Evolutionary conservation across 1,139 yeast genomes (phyloP).

Genomic region (Kodamaea arcana): DNA sequence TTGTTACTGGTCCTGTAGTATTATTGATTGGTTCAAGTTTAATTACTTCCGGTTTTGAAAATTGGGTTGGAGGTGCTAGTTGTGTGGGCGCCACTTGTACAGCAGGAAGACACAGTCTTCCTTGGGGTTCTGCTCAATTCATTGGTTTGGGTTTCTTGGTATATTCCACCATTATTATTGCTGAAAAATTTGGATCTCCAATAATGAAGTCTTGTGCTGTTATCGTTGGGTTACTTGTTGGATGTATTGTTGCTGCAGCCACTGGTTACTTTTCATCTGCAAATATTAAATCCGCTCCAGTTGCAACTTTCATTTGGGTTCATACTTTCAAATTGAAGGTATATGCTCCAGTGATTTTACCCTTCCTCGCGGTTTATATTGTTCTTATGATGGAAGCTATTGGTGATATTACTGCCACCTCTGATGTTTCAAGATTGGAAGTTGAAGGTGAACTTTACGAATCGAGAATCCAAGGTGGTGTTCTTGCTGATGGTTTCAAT

Average conservation of each 20-base stretch:
- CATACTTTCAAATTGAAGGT: slow-evolving; percentile 71
- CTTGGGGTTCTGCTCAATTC: slow-evolving; percentile 84
- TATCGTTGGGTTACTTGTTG: slow-evolving; percentile 74
- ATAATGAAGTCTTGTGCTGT: slow-evolving; percentile 92
- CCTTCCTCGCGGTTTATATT: slow-evolving; percentile 75
- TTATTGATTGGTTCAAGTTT: slow-evolving; percentile 71
- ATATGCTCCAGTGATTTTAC: slow-evolving; percentile 81
- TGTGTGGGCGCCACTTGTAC: slow-evolving; percentile 46
- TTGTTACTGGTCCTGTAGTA: slow-evolving; percentile 92
- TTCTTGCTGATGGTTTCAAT: slow-evolving; percentile 73
- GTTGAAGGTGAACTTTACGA: slow-evolving; percentile 80
- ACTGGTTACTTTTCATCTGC: slow-evolving; percentile 69
- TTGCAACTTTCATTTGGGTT: slow-evolving; percentile 81
- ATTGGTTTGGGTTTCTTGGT: slow-evolving; percentile 85
- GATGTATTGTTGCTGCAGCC: slow-evolving; percentile 90
- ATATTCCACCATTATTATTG: slow-evolving; percentile 62
- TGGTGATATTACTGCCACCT: slow-evolving; percentile 90
- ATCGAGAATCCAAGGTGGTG: slow-evolving; percentile 87
- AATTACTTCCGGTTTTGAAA: slow-evolving; percentile 66
- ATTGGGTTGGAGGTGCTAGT: slow-evolving; percentile 88
- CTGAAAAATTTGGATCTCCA: slow-evolving; percentile 91
- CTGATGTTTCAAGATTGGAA: slow-evolving; percentile 80
- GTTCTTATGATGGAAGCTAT: slow-evolving; percentile 87
- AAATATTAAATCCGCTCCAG: slow-evolving; percentile 66
- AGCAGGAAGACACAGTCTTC: slow-evolving; percentile 51